These are phyloP conservation scores for Arthrobotrys musiformis DNA, from an alignment of 2,329 filamentous ascomycete species.

Conservation along the genomic window DNA sequence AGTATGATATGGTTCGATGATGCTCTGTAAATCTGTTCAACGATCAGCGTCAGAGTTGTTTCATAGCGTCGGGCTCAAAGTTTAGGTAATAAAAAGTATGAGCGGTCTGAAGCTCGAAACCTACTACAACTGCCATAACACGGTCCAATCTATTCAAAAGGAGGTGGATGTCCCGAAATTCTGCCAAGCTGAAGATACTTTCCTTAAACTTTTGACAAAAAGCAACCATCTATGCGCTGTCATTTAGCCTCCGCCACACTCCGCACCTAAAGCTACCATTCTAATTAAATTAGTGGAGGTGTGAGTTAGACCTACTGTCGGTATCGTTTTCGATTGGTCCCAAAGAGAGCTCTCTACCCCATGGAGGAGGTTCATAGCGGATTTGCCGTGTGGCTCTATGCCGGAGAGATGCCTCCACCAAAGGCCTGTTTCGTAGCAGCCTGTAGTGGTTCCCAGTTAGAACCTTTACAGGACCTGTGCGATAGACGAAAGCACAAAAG, in stretches of 20 bases:
- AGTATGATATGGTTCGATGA: background rate
- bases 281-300: background rate
- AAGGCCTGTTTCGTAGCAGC: background rate
- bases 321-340: background rate
- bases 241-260: background rate
- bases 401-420: background rate
- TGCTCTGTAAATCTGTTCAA: background rate
- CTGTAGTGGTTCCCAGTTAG: too few species aligned
- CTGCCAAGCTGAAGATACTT: background rate
- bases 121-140: constrained; percentile 5
- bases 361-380: background rate
- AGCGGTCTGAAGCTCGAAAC: background rate
- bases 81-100: too few species aligned
- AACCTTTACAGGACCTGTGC: too few species aligned
- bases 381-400: background rate
- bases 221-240: background rate
- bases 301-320: background rate
- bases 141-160: constrained; percentile 15
- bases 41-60: background rate
- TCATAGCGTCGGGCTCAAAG: too few species aligned
- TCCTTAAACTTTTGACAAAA: background rate
- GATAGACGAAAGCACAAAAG: too few species aligned
- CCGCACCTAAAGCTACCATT: too few species aligned
- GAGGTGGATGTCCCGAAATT: background rate
- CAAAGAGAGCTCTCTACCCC: background rate